Base-by-base conservation (phyloP, 2,329 filamentous ascomycete species). In the Aspergillus melleus region DNA sequence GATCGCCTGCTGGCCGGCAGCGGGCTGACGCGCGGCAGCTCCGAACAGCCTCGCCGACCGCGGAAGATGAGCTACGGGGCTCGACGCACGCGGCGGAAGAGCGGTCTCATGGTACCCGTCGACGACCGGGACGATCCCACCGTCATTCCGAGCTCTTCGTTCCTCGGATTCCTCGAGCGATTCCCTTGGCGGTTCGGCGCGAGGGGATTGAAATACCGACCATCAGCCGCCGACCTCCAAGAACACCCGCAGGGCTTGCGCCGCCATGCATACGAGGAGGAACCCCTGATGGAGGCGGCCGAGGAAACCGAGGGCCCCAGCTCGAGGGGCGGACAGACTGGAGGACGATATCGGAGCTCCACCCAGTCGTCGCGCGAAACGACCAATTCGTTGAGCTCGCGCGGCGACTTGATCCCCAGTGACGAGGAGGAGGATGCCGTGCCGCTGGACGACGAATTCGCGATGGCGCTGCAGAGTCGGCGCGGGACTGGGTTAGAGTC, bases 361-460 rank as follows among this genome's bases (percentile, higher is more conserved):
- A 97, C 93, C 1, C 85, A 87, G 14, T 89, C 86, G 4, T 96
- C 92, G 12, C 89, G 89, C 46, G 89, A 89, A 64, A 96, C 93
- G 0, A 90, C 87, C 29, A 92, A 94, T 72, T 96, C 93, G 6
- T 87, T 90, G 64, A 90, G 93, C 68, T 96, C 92, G 11, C 83
- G 94, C 51, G 92, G 92, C 2, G 94, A 98, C 76, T 80, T 98
- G 12, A 95, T 97, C 66, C 92, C 92, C 0, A 96, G 92, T 68
- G 92, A 96, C 69, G 92, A 93, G 55, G 92, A 96, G 64, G 93
- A 96, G 73, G 94, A 98, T 76, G 94, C 94, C 0, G 86, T 96
- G n/a, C 91, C 92, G 12, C 79, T 98, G 19, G 91, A 94, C 68
- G 94, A 97, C 71, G 93, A 97, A 70, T 96, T 98, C 68, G 91